phyloP scores from a whole-genome alignment of 768 basidiomycete genomes.

The Amylocystis lapponica region DNA sequence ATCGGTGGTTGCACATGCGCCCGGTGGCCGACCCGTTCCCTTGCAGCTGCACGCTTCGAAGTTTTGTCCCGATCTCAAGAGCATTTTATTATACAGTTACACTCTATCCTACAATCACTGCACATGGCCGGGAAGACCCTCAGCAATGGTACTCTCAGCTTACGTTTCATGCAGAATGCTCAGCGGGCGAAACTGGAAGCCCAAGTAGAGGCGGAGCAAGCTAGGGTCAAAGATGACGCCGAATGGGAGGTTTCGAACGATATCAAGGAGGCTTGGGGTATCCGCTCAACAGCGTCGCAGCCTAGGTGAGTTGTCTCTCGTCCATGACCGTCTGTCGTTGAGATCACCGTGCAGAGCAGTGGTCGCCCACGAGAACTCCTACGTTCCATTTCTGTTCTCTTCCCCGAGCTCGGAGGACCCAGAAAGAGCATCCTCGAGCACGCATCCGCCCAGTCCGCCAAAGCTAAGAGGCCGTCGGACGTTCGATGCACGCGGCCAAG shows the following conservation, averaged over 20 bases:
- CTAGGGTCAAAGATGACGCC: constrained; percentile 55
- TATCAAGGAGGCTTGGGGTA: constrained; percentile 48
- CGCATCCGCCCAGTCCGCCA: not conserved
- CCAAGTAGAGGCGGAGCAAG: constrained; percentile 44
- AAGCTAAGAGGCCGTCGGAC: constrained; percentile 42
- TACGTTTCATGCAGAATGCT: constrained; percentile 73
- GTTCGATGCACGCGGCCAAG: constrained; percentile 46
- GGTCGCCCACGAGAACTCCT: constrained; percentile 51
- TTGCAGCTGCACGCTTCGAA: too few relatives aligned
- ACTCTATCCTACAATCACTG: not conserved
- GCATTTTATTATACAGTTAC: not conserved
- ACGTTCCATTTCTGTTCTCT: constrained; percentile 59
- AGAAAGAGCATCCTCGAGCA: constrained; percentile 5
- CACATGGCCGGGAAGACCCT: constrained; percentile 47
- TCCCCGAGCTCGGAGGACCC: constrained; percentile 15
- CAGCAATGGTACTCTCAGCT: constrained; percentile 57
- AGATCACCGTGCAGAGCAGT: constrained; percentile 14
- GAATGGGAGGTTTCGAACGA: constrained; percentile 58
- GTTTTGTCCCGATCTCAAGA: too few relatives aligned
- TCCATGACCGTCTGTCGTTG: too few relatives aligned
- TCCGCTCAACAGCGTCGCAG: constrained; percentile 6
- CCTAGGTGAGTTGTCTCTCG: constrained; percentile 9
- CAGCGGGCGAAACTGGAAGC: constrained; percentile 47
- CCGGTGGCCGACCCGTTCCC: not conserved
- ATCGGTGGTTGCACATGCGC: not conserved